Evolutionary conservation across 257 asterid species (phyloP), one percentile per base, ranked within the genome.

Genomic region (Solanum chaucha): DNA sequence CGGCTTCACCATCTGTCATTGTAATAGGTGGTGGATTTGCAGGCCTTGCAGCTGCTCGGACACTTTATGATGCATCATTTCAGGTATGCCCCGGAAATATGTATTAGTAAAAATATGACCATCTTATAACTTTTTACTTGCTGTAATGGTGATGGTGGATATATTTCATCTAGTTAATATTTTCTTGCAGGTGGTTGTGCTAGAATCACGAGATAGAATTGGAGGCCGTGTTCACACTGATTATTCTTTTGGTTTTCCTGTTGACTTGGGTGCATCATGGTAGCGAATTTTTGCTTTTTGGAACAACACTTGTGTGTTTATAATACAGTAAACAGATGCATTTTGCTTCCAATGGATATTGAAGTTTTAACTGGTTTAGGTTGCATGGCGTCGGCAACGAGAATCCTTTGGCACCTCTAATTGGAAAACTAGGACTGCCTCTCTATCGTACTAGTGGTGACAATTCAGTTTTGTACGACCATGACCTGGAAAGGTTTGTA

Each of bases 251-350:
- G 99, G 99, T 87, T 97, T 96, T 92, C 99, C 99, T 51, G 93
- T 97, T 89, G 99, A 97, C 90, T 91, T 97, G 92, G 99, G 99
- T 65, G 99, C 99, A 88, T 97, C 99, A 84, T 97, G 99, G 99
- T 97, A 92, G 36, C 22, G 12, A 24, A 3, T n/a, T 78, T 14
- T 41, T 78, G 8, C 36, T 78, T 77, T 77, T 41, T 41, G 61
- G 22, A 77, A 28, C 6, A 19, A 3, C 4, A 41, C 84, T 77
- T 77, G 20, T 40, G 15, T 78, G 84, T 44, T 78, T 78, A 44
- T 78, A 24, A 44, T 51, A 78, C 64, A 8, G 84, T 80, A 80
- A 28, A 28, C 28, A 80, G 14, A 28, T 80, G 68, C 28, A 48
- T 80, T 80, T 24, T 72, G 32, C 75, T 85, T 86, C 84, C 68